Evolutionary conservation across 176 grass and related monocot species (phyloP).

Genomic region (Oryza glumipatula): DNA sequence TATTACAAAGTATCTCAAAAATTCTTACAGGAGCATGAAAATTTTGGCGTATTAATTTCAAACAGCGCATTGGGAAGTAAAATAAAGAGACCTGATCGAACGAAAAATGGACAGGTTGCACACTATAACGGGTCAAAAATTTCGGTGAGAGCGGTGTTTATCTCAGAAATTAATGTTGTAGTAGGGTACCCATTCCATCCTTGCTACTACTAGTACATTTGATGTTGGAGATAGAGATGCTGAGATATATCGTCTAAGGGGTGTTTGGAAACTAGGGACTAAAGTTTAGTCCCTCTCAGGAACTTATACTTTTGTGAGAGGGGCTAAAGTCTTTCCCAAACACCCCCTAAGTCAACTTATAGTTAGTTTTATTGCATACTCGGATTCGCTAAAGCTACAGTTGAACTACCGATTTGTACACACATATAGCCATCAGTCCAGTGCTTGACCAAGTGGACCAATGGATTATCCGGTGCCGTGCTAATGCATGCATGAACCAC

Average conservation of each 20-base stretch:
- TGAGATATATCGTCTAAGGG: neutral
- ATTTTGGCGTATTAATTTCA: too few species aligned
- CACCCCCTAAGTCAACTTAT: neutral
- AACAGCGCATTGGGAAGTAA: too few species aligned
- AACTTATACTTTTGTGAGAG: too few species aligned
- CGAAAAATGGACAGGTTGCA: neutral
- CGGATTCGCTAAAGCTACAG: neutral
- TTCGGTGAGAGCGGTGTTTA: neutral
- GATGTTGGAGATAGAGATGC: neutral
- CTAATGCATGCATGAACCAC: neutral
- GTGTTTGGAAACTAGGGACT: too few species aligned
- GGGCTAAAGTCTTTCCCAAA: too few species aligned
- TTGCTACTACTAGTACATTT: neutral
- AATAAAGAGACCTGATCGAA: neutral
- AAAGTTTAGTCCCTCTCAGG: too few species aligned
- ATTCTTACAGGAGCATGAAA: too few species aligned
- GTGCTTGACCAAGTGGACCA: slow-evolving; percentile 8
- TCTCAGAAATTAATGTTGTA: neutral
- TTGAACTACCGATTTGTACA: neutral
- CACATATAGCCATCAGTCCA: neutral
- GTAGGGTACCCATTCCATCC: neutral
- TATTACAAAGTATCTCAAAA: too few species aligned
- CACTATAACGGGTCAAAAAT: neutral
- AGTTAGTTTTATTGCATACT: neutral
- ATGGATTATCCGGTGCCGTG: slow-evolving; percentile 8